Evolutionary conservation across 192 early-diverging fungal genomes (phyloP).

Genomic region (Piromyces finnis): DNA sequence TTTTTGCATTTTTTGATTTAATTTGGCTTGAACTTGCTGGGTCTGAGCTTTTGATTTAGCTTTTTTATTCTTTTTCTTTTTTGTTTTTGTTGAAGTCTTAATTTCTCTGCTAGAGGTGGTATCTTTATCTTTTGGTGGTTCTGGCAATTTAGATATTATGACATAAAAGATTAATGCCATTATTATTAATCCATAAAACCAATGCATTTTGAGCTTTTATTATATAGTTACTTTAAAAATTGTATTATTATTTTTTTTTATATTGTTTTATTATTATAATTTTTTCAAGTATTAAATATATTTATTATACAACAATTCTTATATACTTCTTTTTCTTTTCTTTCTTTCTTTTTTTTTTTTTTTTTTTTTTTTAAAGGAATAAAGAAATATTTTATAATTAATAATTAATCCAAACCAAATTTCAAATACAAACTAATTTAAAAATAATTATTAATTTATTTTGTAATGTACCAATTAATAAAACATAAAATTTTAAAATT

Average conservation of each 20-base stretch:
- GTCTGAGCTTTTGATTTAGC: not conserved
- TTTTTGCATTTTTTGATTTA: not conserved
- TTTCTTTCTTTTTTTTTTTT: too few relatives aligned
- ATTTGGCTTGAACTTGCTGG: not conserved
- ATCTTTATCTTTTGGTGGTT: not conserved
- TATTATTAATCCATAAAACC: not conserved
- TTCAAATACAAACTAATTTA: too few relatives aligned
- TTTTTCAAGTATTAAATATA: too few relatives aligned
- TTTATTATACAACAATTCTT: too few relatives aligned
- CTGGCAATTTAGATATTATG: not conserved
- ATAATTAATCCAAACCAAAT: too few relatives aligned
- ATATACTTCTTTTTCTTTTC: too few relatives aligned
- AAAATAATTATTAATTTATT: too few relatives aligned
- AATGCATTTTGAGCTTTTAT: not conserved
- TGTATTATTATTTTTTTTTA: not conserved
- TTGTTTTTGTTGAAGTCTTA: not conserved
- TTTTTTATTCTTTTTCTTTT: not conserved
- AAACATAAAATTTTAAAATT: too few relatives aligned
- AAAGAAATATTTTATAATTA: too few relatives aligned
- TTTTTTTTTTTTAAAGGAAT: too few relatives aligned
- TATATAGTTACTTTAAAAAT: not conserved
- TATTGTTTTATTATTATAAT: too few relatives aligned
- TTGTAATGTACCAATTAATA: too few relatives aligned
- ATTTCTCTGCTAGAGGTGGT: not conserved
- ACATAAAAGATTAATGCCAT: not conserved